These are phyloP conservation scores for Ustulina deusta DNA, from an alignment of 2,329 filamentous ascomycete genomes.

Conservation along the genomic window DNA sequence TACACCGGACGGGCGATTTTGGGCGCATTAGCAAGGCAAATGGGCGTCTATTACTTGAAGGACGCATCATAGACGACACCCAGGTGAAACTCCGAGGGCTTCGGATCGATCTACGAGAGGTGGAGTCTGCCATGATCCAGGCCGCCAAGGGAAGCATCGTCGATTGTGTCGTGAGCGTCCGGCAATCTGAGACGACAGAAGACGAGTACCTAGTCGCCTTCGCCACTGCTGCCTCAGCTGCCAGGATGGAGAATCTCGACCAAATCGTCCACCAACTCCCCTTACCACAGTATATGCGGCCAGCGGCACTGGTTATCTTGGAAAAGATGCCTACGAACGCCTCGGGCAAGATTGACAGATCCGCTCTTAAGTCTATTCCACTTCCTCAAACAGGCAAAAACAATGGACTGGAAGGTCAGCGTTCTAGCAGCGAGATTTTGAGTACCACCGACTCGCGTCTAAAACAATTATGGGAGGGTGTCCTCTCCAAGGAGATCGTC, in stretches of 20 bases:
- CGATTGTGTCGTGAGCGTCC: conserved; percentile 15
- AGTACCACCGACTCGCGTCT: background rate
- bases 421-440: background rate
- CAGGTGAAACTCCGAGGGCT: conserved; percentile 46
- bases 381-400: background rate
- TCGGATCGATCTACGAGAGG: conserved; percentile 53
- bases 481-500: conserved; percentile 24
- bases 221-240: background rate
- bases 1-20: conserved; percentile 58
- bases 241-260: background rate
- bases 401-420: background rate
- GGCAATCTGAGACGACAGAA: background rate
- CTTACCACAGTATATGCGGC: conserved; percentile 54
- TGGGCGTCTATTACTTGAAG: conserved; percentile 54
- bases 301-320: conserved; percentile 45
- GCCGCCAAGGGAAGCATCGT: background rate
- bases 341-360: conserved; percentile 52
- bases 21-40: conserved; percentile 51
- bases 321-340: conserved; percentile 47
- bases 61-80: conserved; percentile 54
- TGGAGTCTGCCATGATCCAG: conserved; percentile 43
- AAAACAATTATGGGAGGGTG: conserved; percentile 6
- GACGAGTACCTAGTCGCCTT: conserved; percentile 28
- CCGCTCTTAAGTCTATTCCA: conserved; percentile 37
- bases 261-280: conserved; percentile 38